phyloP scores from a whole-genome alignment of 768 basidiomycete genomes.

The Saitozyma podzolica region DNA sequence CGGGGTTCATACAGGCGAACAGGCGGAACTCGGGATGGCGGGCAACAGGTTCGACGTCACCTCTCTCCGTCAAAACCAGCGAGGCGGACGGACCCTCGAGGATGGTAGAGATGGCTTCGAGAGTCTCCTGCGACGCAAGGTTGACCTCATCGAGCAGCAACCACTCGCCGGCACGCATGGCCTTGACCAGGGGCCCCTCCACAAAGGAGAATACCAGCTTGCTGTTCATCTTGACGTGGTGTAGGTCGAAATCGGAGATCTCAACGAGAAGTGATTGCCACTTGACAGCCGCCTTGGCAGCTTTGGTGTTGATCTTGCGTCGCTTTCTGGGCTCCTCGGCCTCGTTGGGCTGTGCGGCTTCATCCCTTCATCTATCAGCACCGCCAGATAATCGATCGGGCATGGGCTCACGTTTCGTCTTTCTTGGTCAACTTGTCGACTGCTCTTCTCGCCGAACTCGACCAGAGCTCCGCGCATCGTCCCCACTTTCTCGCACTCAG shows the following conservation, averaged over 20 bases:
- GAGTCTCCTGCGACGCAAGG: slow-evolving; percentile 85
- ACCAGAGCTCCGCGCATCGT: slow-evolving; percentile 78
- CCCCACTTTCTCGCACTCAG: slow-evolving; percentile 83
- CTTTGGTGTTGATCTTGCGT: slow-evolving; percentile 62
- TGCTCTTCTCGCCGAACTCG: slow-evolving; percentile 49
- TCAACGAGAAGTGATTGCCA: slow-evolving; percentile 72
- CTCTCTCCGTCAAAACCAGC: slow-evolving; percentile 89
- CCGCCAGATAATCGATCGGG: too few relatives aligned
- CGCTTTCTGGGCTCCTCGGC: slow-evolving; percentile 65
- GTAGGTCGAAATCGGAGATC: slow-evolving; percentile 78
- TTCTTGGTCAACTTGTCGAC: slow-evolving; percentile 57
- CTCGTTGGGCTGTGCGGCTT: background rate
- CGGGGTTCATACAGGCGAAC: slow-evolving; percentile 99
- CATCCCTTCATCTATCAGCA: too few relatives aligned
- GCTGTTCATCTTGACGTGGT: slow-evolving; percentile 78
- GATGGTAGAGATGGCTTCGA: slow-evolving; percentile 87
- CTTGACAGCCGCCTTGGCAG: slow-evolving; percentile 46
- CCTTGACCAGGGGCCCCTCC: slow-evolving; percentile 92
- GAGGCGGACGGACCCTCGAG: slow-evolving; percentile 82
- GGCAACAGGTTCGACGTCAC: slow-evolving; percentile 80
- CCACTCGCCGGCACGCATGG: slow-evolving; percentile 87
- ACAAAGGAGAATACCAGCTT: slow-evolving; percentile 93
- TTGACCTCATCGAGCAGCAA: slow-evolving; percentile 95
- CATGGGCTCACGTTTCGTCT: slow-evolving; percentile 18
- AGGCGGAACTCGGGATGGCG: slow-evolving; percentile 94